Evolutionary conservation across 257 asterid species (phyloP), one percentile per base, ranked within the genome.

Genomic region (Capsicum chinense): DNA sequence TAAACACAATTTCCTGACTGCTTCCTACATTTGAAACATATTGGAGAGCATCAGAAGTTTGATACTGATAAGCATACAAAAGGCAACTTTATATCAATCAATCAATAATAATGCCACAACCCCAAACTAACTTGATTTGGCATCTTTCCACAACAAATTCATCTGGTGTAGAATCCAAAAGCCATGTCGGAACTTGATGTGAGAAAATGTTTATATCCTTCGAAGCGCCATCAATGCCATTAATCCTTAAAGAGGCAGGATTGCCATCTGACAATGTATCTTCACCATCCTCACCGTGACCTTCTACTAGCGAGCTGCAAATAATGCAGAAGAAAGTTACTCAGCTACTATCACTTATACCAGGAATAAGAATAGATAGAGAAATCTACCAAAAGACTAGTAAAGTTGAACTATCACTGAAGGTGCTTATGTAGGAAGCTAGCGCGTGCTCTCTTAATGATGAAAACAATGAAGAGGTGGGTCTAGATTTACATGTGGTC

Each of bases 111-210:
- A 50, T 21, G 62, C 81, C 48, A 52, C 81, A 52, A 76, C 26
- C 48, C 81, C 81, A 74, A 85, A 57, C 58, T 60, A 62, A 79
- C 52, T 88, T 88, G 81, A 79, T 82, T 76, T 88, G 64, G 85
- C 82, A 87, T 88, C 88, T 86, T 71, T 78, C 98, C 85, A 97
- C 99, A 86, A 92, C 93, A 91, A 97, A 97, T 91, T 97, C 98
- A 79, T 97, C 99, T 80, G 99, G 99, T 76, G 94, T 91, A 85
- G 98, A 91, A 84, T 95, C 95, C 83, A 96, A 93, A 89, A 97
- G 93, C 99, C 99, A 97, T 67, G 83, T 66, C 68, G 97, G 97
- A 87, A 89, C 90, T 88, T 92, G 97, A 84, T 88, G 93, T 87
- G 97, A 89, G 85, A 85, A 84, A 52, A 57, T 19, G 86, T 90